These are phyloP conservation scores for Phytophthora aleatoria DNA, from an alignment of 352 stramenopile genomes.

Conservation along the genomic window DNA sequence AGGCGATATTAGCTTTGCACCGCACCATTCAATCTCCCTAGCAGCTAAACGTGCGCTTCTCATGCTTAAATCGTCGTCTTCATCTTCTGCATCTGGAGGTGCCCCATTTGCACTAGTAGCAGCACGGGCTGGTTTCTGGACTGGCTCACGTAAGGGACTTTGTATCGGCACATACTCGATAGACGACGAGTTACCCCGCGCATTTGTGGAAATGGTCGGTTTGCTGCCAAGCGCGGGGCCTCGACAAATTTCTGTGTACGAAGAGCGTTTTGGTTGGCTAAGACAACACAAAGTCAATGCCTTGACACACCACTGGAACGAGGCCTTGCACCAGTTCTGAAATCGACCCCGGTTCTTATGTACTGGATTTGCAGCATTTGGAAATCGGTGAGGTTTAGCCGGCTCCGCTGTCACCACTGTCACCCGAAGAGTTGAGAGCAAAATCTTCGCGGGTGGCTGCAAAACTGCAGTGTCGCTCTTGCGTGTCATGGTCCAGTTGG, in stretches of 20 bases:
- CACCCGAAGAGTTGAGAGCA: constrained; percentile 12
- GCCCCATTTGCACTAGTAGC: too few species aligned
- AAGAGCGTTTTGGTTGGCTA: constrained; percentile 1
- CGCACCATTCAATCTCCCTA: constrained; percentile 7
- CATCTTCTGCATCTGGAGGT: neutral
- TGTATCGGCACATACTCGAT: constrained; percentile 8
- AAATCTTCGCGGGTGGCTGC: neutral
- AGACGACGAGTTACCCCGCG: constrained; percentile 3
- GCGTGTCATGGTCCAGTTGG: neutral
- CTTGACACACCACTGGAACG: constrained; percentile 16
- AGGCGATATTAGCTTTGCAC: neutral
- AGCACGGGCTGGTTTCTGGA: neutral
- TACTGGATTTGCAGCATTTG: neutral
- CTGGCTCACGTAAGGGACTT: neutral
- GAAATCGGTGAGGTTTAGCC: too few species aligned
- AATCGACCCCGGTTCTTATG: constrained; percentile 2
- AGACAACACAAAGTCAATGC: constrained; percentile 13
- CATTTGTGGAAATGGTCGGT: constrained; percentile 7
- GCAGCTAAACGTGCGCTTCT: constrained; percentile 9
- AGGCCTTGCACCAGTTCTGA: constrained; percentile 7
- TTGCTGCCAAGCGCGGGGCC: constrained; percentile 3
- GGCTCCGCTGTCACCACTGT: constrained; percentile 10
- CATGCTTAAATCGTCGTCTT: constrained; percentile 2
- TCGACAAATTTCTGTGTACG: constrained; percentile 6
- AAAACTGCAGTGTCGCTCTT: neutral